Evolutionary conservation across 768 basidiomycete genomes (phyloP).

Genomic region (Trametes meyenii): DNA sequence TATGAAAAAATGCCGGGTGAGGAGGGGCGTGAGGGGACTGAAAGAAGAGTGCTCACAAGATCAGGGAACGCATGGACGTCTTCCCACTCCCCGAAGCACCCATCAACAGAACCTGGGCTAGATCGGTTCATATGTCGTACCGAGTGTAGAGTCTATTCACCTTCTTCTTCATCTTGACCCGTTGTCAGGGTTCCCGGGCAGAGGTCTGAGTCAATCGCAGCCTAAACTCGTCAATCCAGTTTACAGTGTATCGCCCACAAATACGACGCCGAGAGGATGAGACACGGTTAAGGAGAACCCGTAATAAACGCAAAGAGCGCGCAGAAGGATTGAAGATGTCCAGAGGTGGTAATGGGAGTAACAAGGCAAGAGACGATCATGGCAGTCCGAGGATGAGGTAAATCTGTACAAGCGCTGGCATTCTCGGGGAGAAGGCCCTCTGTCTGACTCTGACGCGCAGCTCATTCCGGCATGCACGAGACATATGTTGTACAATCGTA

Average conservation of each 20-base stretch:
- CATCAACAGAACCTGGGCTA: constrained; percentile 88
- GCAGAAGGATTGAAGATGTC: not conserved
- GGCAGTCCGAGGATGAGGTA: constrained; percentile 16
- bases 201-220: not conserved
- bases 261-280: too few relatives aligned
- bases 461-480: not conserved
- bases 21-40: constrained; percentile 13
- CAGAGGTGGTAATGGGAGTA: not conserved
- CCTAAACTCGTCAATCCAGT: not conserved
- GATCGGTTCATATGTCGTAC: not conserved
- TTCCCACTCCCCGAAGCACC: constrained; percentile 93
- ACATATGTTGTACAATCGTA: constrained; percentile 7
- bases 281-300: not conserved
- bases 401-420: constrained; percentile 1
- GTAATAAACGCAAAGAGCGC: not conserved
- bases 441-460: not conserved
- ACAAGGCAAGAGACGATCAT: constrained; percentile 18
- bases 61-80: constrained; percentile 98
- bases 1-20: constrained; percentile 33
- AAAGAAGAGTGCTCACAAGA: constrained; percentile 70
- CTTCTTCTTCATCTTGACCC: constrained; percentile 58
- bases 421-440: not conserved
- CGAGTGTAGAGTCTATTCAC: constrained; percentile 28
- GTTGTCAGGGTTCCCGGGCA: not conserved
- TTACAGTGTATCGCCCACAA: too few relatives aligned